Evolutionary conservation across 2,329 filamentous ascomycete genomes (phyloP), one percentile per base, ranked within the genome.

Genomic region (Pleomassaria siparia): DNA sequence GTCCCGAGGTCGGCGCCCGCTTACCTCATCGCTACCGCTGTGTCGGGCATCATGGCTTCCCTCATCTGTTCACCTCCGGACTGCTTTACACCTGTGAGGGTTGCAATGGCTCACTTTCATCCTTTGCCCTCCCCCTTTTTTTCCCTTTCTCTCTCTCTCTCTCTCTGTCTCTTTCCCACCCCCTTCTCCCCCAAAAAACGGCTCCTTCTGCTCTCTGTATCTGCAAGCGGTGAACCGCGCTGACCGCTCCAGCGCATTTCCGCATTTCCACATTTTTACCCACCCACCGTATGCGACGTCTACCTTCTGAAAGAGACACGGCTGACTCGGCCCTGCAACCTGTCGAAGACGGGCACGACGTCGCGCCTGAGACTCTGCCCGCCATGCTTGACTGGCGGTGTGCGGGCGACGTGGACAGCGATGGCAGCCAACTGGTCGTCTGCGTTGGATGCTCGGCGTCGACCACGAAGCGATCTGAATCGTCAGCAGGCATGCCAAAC

Each of bases 301-400:
- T n/a, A 12, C 25, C 25, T 20, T 10, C 35, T 6, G 35, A 9
- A n/a, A 37, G 35, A 37, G 35, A 24, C 9, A 35, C 18, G 21
- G 35, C 35, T 13, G 12, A 12, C 10, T 13, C 18, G 18, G 4
- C 16, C 4, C 29, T 43, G 29, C 44, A 42, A n/a, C 49, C 46
- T 46, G 26, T 43, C 32, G 46, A 20, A 7, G 24, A 18, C 20
- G 29, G 29, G 43, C 16, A 47, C 43, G 40, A 45, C 44, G 47
- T 44, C 48, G 32, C 41, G 30, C 13, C 15, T 42, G 24, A 21
- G 16, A 13, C 24, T 24, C 33, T 28, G 41, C 45, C 43, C 32
- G 42, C 16, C 18, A 42, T 36, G 47, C 45, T n/a, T 40, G 47
- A 50, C 39, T 43, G 51, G 53, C 53, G 51, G 53, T 56, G 53